phyloP scores from a whole-genome alignment of 768 basidiomycete genomes.

The Glaciozyma antarctica region DNA sequence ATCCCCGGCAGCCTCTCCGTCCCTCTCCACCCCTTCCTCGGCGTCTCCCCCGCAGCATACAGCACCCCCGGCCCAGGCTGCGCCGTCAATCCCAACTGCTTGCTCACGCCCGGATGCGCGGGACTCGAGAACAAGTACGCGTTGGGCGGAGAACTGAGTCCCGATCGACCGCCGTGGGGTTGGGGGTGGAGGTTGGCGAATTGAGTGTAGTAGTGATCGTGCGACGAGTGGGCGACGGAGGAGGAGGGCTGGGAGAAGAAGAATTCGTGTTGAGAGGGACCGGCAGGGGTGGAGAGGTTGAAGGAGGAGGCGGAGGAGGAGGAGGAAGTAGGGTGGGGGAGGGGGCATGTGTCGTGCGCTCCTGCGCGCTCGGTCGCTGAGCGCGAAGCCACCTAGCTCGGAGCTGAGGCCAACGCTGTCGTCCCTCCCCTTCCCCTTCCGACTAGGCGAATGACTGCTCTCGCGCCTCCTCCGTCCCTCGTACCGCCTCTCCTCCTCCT shows the following conservation, averaged over 20 bases:
- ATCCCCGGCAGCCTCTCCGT: neutral
- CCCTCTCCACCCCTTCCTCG: constrained; percentile 4
- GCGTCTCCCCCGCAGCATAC: constrained; percentile 13
- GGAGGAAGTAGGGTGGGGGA: neutral
- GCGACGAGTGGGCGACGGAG: neutral
- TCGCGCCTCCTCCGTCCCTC: neutral
- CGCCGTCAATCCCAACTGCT: constrained; percentile 22
- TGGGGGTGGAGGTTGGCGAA: neutral
- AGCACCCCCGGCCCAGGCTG: constrained; percentile 28
- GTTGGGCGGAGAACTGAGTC: constrained; percentile 10
- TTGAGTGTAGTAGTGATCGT: neutral
- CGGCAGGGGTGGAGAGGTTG: constrained; percentile 5
- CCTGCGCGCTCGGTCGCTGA: constrained; percentile 1
- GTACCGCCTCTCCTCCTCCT: neutral
- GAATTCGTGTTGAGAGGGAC: constrained; percentile 7
- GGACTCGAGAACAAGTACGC: constrained; percentile 24
- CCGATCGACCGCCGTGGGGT: neutral
- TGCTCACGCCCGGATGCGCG: constrained; percentile 23
- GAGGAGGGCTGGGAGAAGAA: constrained; percentile 7
- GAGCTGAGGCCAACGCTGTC: constrained; percentile 21
- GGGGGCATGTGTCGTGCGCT: constrained; percentile 9
- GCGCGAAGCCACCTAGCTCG: constrained; percentile 21
- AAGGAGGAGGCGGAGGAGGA: constrained; percentile 14
- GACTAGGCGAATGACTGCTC: neutral
- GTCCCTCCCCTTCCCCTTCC: constrained; percentile 1